Evolutionary conservation across 129 eudicot genomes (phyloP).

Genomic region (Saposhnikovia divaricata): DNA sequence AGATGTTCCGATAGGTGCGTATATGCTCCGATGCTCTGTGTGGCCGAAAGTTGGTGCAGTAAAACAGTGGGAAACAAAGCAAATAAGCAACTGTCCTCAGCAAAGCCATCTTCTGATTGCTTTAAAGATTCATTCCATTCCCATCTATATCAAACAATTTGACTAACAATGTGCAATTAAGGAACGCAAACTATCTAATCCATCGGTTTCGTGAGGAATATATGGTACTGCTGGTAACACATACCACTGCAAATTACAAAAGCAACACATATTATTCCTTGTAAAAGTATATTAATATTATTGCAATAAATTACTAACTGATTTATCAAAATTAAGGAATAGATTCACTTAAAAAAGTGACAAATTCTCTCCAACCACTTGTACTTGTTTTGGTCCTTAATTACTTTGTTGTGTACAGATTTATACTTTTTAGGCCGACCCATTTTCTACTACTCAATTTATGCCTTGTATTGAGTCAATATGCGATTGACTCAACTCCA

Average conservation of each 20-base stretch:
- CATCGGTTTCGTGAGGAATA: neutral
- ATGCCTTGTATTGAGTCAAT: too few species aligned
- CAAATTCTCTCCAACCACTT: neutral
- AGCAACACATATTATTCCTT: neutral
- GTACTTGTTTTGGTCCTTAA: neutral
- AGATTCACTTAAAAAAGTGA: neutral
- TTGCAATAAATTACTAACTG: neutral
- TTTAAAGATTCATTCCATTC: neutral
- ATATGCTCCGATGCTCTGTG: neutral
- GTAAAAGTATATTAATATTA: neutral
- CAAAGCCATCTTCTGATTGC: neutral
- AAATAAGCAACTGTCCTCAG: neutral
- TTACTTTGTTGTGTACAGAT: neutral
- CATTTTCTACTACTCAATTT: neutral
- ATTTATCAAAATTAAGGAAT: neutral
- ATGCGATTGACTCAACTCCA: neutral
- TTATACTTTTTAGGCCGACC: neutral
- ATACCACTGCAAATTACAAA: neutral
- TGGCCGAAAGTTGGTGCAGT: neutral
- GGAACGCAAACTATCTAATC: neutral
- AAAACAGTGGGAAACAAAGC: constrained; percentile 5
- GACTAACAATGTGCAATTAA: neutral
- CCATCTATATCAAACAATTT: neutral
- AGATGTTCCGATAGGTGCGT: too few species aligned
- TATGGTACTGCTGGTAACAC: neutral